Evolutionary conservation across 176 grass and related monocot genomes (phyloP), one percentile per base, ranked within the genome.

Genomic region (Tuctoria greenei): DNA sequence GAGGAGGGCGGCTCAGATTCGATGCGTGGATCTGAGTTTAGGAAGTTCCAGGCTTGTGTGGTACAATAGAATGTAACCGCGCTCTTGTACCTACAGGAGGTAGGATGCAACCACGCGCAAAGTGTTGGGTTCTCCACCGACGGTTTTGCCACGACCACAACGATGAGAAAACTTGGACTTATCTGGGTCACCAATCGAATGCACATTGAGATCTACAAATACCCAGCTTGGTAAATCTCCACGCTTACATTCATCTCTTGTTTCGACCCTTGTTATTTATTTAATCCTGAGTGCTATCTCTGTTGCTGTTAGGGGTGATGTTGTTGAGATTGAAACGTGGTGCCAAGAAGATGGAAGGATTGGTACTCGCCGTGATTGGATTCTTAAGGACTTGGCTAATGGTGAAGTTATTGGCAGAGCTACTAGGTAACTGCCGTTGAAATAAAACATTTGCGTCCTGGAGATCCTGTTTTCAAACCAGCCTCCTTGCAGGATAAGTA

Each of bases 201-300:
- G 95, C 95, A 99, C 69, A 99, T 99, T 84, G 95, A 99, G 85
- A 90, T 99, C 54, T 92, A 99, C 82, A 92, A 95, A 54, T 99
- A 99, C 71, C 95, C 89, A 35, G 91, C 87, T 62, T 99, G 95
- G 95, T 99, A 88, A 76, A 39, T 78, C 88, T 76, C 27, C 31
- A 77, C 51, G 4, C 60, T 56, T 47, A 51, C 15, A 16, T 54
- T 54, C 27, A 64, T 31, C 16, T 23, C 77, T 69, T 50, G 7
- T 80, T 80, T 57, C 5, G 15, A 59, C 24, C 15, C 7, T 23
- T 34, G 8, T 74, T 38, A 28, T 43, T 74, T 16, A 75, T 71
- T 71, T 55, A 43, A 70, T 63, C 58, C 28, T 71, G n/a, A 77
- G 8, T 20, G 3, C 18, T 55, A 61, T 58, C 50, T 80, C 44